phyloP scores from a whole-genome alignment of 2,329 filamentous ascomycete species.

The Lecanicillium sp. region DNA sequence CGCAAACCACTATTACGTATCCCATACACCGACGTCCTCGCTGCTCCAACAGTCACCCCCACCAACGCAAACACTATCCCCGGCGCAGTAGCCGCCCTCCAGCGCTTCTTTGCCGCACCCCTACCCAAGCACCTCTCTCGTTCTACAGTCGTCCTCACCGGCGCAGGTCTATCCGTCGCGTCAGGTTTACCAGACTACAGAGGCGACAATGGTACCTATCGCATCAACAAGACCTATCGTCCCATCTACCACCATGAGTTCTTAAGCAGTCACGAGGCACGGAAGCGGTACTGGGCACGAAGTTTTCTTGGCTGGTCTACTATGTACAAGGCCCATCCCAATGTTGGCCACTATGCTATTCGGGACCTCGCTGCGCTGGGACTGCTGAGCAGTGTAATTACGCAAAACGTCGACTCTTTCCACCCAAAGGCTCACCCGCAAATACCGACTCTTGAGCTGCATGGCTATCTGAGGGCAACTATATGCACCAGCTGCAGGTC shows the following conservation, averaged over 20 bases:
- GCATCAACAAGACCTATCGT: conserved; percentile 79
- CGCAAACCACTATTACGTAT: conserved; percentile 73
- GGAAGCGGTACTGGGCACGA: conserved; percentile 92
- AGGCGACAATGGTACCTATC: conserved; percentile 83
- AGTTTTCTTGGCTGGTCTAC: conserved; percentile 91
- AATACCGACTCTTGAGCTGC: conserved; percentile 72
- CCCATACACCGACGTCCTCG: conserved; percentile 78
- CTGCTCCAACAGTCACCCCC: conserved; percentile 68
- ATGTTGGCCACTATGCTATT: conserved; percentile 71
- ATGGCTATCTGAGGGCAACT: conserved; percentile 78
- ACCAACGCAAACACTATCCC: conserved; percentile 57
- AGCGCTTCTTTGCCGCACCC: conserved; percentile 63
- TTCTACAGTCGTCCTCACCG: conserved; percentile 51
- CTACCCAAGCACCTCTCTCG: conserved; percentile 39
- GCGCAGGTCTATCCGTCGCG: conserved; percentile 87
- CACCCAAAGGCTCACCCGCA: conserved; percentile 69
- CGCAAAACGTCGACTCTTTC: conserved; percentile 96
- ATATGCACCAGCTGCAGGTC: conserved; percentile 72
- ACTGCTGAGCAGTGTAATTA: conserved; percentile 68
- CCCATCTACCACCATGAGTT: conserved; percentile 96
- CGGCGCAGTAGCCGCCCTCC: conserved; percentile 70
- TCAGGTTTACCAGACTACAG: conserved; percentile 91
- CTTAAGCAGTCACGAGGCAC: conserved; percentile 65
- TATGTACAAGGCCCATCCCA: conserved; percentile 69
- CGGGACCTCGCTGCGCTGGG: conserved; percentile 63